Percentiles rank a stretch among this genome's conserved stretches.
phyloP scores from a whole-genome alignment of 192 early-diverging fungal species.

The Backusella mclennaniae region DNA sequence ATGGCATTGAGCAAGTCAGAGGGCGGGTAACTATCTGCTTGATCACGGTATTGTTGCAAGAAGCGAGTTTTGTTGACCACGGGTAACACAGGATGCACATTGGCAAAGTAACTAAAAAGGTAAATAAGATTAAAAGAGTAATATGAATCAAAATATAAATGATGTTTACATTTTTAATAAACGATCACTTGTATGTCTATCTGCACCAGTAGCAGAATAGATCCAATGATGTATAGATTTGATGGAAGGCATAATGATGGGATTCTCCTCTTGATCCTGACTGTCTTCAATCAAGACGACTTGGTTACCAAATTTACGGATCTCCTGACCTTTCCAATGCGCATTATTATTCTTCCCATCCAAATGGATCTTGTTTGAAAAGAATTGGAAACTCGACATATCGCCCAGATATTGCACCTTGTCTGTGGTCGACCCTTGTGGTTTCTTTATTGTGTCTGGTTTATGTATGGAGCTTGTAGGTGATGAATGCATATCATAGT shows the following conservation, averaged over 20 bases:
- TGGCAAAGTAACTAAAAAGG: slow-evolving; percentile 57
- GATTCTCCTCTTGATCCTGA: neutral
- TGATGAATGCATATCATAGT: neutral
- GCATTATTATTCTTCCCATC: slow-evolving; percentile 10
- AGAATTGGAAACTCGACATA: slow-evolving; percentile 33
- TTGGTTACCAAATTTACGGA: slow-evolving; percentile 32
- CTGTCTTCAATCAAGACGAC: slow-evolving; percentile 29
- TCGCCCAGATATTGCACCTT: slow-evolving; percentile 35
- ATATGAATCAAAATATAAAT: neutral
- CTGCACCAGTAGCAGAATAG: slow-evolving; percentile 29
- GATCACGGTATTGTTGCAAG: slow-evolving; percentile 41
- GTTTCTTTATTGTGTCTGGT: neutral
- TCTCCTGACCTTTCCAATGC: slow-evolving; percentile 11
- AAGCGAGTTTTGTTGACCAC: slow-evolving; percentile 66
- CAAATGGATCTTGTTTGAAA: slow-evolving; percentile 32
- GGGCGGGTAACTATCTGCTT: slow-evolving; percentile 25
- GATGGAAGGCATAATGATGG: slow-evolving; percentile 3
- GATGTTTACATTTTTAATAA: slow-evolving; percentile 28
- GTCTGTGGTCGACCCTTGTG: slow-evolving; percentile 2
- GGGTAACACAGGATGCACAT: slow-evolving; percentile 69
- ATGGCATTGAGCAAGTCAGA: slow-evolving; percentile 30
- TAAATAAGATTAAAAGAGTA: neutral
- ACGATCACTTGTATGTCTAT: slow-evolving; percentile 30
- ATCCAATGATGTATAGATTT: slow-evolving; percentile 31
- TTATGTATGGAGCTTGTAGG: neutral